These are phyloP conservation scores for Cladosporium oxysporum DNA, from an alignment of 2,329 filamentous ascomycete genomes.

Conservation along the genomic window DNA sequence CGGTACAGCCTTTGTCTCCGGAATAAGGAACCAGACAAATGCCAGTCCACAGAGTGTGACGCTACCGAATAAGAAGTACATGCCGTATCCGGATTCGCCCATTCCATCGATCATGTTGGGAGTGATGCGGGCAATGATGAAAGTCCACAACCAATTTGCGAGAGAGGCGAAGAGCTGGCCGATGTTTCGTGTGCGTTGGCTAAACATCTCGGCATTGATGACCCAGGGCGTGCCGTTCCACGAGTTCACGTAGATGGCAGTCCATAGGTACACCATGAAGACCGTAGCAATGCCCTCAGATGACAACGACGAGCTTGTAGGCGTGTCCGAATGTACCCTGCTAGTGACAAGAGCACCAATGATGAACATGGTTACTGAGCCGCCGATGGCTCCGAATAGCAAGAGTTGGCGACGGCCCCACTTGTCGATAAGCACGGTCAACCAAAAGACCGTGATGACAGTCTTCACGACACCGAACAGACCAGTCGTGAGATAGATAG, in stretches of 20 bases:
- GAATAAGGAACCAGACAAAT: slow-evolving; percentile 19
- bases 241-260: slow-evolving; percentile 46
- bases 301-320: not conserved
- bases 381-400: slow-evolving; percentile 14
- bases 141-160: slow-evolving; percentile 39
- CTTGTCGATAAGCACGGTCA: slow-evolving; percentile 17
- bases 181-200: slow-evolving; percentile 40
- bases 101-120: slow-evolving; percentile 41
- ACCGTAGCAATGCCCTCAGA: slow-evolving; percentile 16
- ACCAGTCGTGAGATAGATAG: slow-evolving; percentile 20
- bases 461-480: slow-evolving; percentile 25
- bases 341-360: slow-evolving; percentile 17
- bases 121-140: slow-evolving; percentile 40
- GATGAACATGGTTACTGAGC: slow-evolving; percentile 18
- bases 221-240: slow-evolving; percentile 47
- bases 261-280: slow-evolving; percentile 21
- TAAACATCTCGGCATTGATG: slow-evolving; percentile 51
- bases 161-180: slow-evolving; percentile 39
- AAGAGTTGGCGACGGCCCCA: slow-evolving; percentile 20
- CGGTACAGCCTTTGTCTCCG: slow-evolving; percentile 19
- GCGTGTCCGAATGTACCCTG: slow-evolving; percentile 5
- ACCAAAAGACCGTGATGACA: slow-evolving; percentile 20
- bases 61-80: slow-evolving; percentile 38
- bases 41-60: slow-evolving; percentile 13
- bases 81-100: slow-evolving; percentile 32